Base-by-base conservation (phyloP, 2,329 filamentous ascomycete species). In the Fonsecaea pugnacius region DNA sequence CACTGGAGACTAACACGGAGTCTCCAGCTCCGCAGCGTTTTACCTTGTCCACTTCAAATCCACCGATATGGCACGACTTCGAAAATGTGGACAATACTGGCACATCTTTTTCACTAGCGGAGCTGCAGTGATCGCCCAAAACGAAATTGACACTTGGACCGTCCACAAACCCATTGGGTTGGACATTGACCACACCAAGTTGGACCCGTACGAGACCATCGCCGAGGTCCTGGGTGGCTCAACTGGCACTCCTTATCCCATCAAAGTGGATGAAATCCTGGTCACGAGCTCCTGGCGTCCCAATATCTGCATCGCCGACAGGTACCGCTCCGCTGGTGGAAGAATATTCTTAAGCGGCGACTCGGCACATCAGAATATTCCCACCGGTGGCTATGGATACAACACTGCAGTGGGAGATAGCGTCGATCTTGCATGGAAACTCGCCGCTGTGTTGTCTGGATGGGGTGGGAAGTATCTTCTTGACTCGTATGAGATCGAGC, bases 361-460 rank as follows among this genome's bases (percentile, higher is more conserved):
- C 61, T 35, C 52, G 7, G 38, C 16, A 30, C 27, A 30, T 30
- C 27, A 30, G 27, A 30, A 30, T 30, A 30, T 30, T 5, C 27
- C 27, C 4, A 40, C 65, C 73, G 76, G 77, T 4, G 77, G 76
- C 0, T 75, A 77, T 51, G 78, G 77, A 1, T 73, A 77, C 69
- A 79, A 78, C 59, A 76, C 67, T 4, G 76, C 73, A 0, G 67
- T 79, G 2, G 72, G 69, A 6, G 77, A 79, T 60, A 73, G 71
- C 2, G 67, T 75, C 43, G 73, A 76, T 58, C 62, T 79, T 2
- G 73, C 70, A 21, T 78, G 76, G 76, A 74, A 73, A 32, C 64
- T 77, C 2, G 72, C 71, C 4, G 71, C 70, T 1, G 64, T 74
- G 1, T 18, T 75, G 1, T 62, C 69, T 27, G 72, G 71, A 16